Base-by-base conservation (phyloP, 345 rosid species). In the Rhizophora apiculata region DNA sequence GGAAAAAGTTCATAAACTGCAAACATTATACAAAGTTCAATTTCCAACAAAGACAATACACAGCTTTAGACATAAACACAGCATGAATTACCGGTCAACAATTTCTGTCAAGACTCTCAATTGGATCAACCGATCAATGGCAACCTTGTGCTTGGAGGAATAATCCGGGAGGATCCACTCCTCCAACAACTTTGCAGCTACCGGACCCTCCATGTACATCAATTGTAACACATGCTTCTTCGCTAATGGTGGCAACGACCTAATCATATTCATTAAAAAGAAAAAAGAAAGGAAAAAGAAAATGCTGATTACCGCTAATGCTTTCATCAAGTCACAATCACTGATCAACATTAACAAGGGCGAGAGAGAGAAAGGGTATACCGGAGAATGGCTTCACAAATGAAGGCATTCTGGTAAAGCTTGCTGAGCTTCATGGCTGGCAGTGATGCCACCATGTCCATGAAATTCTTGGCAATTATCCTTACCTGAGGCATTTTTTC, bases 371-470 rank as follows among this genome's bases (percentile, higher is more conserved):
- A 60, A 34, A 22, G 4, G n/a, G 62, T 56, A 18, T 56, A 89
- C 96, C 97, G 89, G 86, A 95, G 93, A 76, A 92, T 92, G 72
- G 99, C 99, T 65, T 95, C 92, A 69, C 96, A 92, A 43, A 95
- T 92, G 83, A 88, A 92, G 18, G 87, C 82, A 67, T 88, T 94
- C 73, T 87, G 72, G 78, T 89, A 94, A 52, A 94, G 95, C 65
- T 70, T 77, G 55, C 89, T 90, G 57, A 94, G 98, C 84, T 91
- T 92, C 75, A 88, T 85, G 75, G 93, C 87, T 0, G 97, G 89
- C 70, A 94, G 70, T 39, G 97, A 81, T 20, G 97, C 91, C 83
- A 94, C 98, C 98, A 94, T 94, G 81, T 89, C 97, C 98, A 91
- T 91, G 77, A 91, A 94, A 79, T 85, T 89, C 85, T 85, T 94